Base-by-base conservation (phyloP, 257 asterid species). In the Plectranthus barbatus region DNA sequence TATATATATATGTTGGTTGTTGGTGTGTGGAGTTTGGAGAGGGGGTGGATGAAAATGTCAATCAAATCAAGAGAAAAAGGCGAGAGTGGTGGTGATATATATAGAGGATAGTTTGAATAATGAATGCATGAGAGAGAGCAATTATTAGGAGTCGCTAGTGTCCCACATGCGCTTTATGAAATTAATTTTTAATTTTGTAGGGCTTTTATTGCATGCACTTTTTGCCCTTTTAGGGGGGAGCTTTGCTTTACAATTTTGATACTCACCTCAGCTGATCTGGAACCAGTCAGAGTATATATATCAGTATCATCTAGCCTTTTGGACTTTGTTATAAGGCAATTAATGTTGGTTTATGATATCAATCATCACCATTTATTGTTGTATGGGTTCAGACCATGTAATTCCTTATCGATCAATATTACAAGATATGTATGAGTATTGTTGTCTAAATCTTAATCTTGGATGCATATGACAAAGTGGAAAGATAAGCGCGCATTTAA, bases 131-230 rank as follows among this genome's bases (percentile, higher is more conserved):
- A n/a, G n/a, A n/a, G 42, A 68, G 60, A 60, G 72, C 84, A 83
- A 79, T 83, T 74, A 81, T 74, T 77, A 74, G 79, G 41, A 63
- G 14, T 14, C 10, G 37, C 58, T 40, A 62, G 17, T 75, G 85
- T 49, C 84, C 90, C 83, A 73, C 85, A 49, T 9, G 42, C 45
- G 21, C 51, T 18, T 2, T n/a, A 79, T 85, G 45, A 55, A 63
- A 72, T 68, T 64, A 56, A 50, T 61, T 67, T 47, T 47, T 36
- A 46, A 20, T 39, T 37, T 10, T 68, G 62, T 56, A 31, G 59
- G 51, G 66, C 47, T 34, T 39, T 46, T n/a, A 29, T 52, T 70
- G 45, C 66, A 8, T 46, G 72, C 62, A 60, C 66, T 69, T 71
- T 66, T 74, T 23, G 34, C 72, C 70, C 70, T 64, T 68, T 75